Evolutionary conservation across 2,329 filamentous ascomycete genomes (phyloP).

Genomic region (Teratosphaeria destructans): DNA sequence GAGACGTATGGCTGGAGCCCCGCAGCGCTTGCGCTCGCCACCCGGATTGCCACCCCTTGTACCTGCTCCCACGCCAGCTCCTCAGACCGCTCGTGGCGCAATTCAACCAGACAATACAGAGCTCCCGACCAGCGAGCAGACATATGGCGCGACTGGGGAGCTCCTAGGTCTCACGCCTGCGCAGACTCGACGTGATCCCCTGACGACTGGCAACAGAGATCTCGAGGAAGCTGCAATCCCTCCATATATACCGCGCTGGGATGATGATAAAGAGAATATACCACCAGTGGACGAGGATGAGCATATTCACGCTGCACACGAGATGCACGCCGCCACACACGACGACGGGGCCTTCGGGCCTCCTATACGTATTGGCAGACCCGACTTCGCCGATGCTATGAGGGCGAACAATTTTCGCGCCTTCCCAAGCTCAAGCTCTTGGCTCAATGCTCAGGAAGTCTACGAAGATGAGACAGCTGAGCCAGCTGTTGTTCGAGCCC

Average conservation of each 20-base stretch:
- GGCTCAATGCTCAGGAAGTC: neutral
- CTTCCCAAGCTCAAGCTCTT: slow-evolving; percentile 1
- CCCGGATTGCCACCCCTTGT: neutral
- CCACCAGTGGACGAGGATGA: slow-evolving; percentile 4
- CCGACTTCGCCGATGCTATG: neutral
- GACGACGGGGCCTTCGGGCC: neutral
- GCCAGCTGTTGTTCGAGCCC: neutral
- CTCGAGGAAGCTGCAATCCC: neutral
- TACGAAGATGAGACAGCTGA: neutral
- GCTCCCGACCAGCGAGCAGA: slow-evolving; percentile 20
- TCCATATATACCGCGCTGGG: neutral
- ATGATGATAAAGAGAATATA: slow-evolving; percentile 12
- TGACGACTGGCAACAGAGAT: neutral
- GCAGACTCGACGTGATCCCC: neutral
- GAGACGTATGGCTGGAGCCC: neutral
- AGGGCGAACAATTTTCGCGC: neutral
- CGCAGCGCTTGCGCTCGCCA: neutral
- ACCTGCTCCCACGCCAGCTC: slow-evolving; percentile 10
- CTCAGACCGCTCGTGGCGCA: slow-evolving; percentile 3
- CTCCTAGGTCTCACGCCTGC: slow-evolving; percentile 17
- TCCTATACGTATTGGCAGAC: neutral
- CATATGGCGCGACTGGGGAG: slow-evolving; percentile 21
- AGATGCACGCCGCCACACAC: neutral
- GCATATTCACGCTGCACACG: neutral
- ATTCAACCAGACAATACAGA: slow-evolving; percentile 9